A percentile compares a stretch with the other conserved stretches of the same genome.
Evolutionary conservation across 208 protist genomes (phyloP).

Genomic region (Polymyxa betae): DNA sequence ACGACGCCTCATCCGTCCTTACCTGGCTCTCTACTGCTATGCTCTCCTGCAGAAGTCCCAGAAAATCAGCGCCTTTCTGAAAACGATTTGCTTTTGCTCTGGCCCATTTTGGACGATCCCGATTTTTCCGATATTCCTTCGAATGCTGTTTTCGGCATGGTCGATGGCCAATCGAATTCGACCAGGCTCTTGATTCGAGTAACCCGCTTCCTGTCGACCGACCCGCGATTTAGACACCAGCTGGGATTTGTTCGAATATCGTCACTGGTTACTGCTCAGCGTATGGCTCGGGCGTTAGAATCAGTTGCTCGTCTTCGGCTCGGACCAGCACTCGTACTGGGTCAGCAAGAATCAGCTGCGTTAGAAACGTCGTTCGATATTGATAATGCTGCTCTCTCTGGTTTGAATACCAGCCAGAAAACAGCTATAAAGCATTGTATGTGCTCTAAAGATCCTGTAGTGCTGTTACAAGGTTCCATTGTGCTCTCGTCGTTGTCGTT

Average conservation of each 20-base stretch:
- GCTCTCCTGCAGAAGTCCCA: background rate
- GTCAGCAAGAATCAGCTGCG: background rate
- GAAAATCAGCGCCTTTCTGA: background rate
- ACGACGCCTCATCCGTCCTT: background rate
- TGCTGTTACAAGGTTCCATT: background rate
- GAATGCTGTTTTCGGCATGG: background rate
- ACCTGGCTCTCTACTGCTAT: background rate
- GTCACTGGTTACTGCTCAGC: background rate
- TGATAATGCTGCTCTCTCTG: background rate
- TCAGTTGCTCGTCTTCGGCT: background rate
- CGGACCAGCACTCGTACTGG: background rate
- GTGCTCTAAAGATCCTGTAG: background rate
- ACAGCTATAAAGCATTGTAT: constrained; percentile 7
- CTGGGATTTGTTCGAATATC: background rate
- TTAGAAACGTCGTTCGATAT: background rate
- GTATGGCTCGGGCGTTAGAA: constrained; percentile 18
- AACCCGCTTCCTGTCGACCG: background rate
- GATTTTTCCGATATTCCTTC: background rate
- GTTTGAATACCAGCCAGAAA: background rate
- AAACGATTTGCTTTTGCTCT: background rate
- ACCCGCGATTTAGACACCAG: background rate
- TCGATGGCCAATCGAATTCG: background rate
- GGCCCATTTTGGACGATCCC: background rate
- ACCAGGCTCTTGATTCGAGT: constrained; percentile 3
- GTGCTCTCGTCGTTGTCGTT: background rate